Conservation (phyloP, 495 filamentous ascomycete species). For the Penicillium lividum region DNA sequence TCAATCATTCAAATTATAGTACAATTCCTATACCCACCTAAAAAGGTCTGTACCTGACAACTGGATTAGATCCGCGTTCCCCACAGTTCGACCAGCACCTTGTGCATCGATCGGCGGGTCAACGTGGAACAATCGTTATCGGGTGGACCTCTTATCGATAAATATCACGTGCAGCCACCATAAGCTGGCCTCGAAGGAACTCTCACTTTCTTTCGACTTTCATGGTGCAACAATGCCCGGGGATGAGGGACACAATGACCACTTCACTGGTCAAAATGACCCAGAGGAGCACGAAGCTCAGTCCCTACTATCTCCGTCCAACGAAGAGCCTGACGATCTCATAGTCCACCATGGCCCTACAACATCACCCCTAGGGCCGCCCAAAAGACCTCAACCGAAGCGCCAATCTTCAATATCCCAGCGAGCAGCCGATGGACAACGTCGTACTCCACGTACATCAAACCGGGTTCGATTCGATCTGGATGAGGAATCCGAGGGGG, state of each 20-base stretch:
- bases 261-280: slow-evolving; percentile 32
- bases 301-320: slow-evolving; percentile 29
- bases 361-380: slow-evolving; percentile 20
- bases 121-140: slow-evolving; percentile 5
- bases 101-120: not conserved
- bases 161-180: slow-evolving; percentile 17
- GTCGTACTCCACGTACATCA: slow-evolving; percentile 71
- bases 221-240: slow-evolving; percentile 44
- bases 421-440: slow-evolving; percentile 44
- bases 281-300: slow-evolving; percentile 31
- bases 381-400: slow-evolving; percentile 18
- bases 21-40: not conserved
- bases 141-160: slow-evolving; percentile 22
- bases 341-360: slow-evolving; percentile 24
- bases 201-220: slow-evolving; percentile 5
- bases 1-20: not conserved
- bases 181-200: slow-evolving; percentile 18
- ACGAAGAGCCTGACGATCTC: slow-evolving; percentile 29
- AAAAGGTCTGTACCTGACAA: not conserved
- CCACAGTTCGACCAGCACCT: slow-evolving; percentile 1
- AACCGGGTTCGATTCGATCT: slow-evolving; percentile 90
- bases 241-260: slow-evolving; percentile 39
- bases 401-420: slow-evolving; percentile 50
- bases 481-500: slow-evolving; percentile 36
- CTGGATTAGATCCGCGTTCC: not conserved